phyloP scores from a whole-genome alignment of 2,329 filamentous ascomycete genomes.

The Triangularia verruculosa region DNA sequence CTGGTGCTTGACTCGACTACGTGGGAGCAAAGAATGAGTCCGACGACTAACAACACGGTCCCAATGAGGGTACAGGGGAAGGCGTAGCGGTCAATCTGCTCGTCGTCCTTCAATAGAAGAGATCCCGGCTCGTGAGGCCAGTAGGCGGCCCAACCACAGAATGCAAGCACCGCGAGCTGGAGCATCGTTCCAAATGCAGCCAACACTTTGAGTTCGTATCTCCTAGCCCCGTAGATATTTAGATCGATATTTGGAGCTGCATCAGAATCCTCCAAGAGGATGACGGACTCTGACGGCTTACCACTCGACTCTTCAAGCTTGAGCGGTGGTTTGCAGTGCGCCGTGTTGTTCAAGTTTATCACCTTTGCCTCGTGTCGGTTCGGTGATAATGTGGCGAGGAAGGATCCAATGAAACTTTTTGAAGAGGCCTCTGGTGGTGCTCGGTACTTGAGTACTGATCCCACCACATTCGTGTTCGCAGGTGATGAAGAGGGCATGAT shows the following conservation, averaged over 20 bases:
- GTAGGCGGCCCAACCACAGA: background rate
- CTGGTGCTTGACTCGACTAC: constrained; percentile 34
- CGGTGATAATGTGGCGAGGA: background rate
- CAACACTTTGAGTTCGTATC: background rate
- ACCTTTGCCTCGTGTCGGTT: background rate
- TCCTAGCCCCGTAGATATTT: background rate
- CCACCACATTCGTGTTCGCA: background rate
- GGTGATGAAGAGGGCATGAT: background rate
- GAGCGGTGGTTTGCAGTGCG: background rate
- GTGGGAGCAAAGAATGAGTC: constrained; percentile 32
- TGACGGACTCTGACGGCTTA: background rate
- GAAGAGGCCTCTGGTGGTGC: background rate
- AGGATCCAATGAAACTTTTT: background rate
- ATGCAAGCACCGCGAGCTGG: background rate
- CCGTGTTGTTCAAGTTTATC: background rate
- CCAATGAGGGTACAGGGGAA: constrained; percentile 30
- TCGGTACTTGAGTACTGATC: background rate
- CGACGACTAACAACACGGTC: constrained; percentile 28
- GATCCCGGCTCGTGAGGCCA: background rate
- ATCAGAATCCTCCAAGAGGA: background rate
- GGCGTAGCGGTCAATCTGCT: constrained; percentile 20
- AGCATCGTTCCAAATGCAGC: background rate
- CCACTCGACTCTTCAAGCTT: background rate
- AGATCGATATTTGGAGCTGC: background rate
- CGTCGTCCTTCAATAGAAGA: constrained; percentile 17